Base-by-base conservation (phyloP, 495 filamentous ascomycete genomes). In the Podospora fimiseda region DNA sequence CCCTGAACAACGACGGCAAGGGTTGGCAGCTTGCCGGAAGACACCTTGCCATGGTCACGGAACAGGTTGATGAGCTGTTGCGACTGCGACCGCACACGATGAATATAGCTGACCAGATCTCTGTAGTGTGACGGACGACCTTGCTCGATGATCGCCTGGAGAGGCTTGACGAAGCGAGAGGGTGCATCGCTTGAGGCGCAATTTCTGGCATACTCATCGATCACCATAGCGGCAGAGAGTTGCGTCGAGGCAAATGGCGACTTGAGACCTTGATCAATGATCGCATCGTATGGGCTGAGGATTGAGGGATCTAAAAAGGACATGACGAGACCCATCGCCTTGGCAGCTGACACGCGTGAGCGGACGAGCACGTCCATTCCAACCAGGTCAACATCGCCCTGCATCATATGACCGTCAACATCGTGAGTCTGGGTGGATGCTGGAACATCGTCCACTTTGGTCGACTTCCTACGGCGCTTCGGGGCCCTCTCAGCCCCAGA, bases 351-450 rank as follows among this genome's bases (percentile, higher is more conserved):
- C 36, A 95, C 84, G 65, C 90, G 90, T 6, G 91, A 95, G 58
- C 91, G 81, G 50, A 96, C 78, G 60, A 98, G 80, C 3, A 83
- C 84, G 50, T 98, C 94, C 45, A 85, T 74, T 42, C 94, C 91
- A 22, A 97, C 90, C 39, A 98, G 73, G 59, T 98, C 93, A 48
- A 96, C 84, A 62, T 98, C 93, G 40, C 93, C 93, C 60, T 90
- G 87, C 70, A 98, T 89, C 89, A 98, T 96, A 61, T 94, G 90
- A 15, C 89, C 93, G 63, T 98, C 93, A 33, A 98, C 89, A 65
- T 98, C 95, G 67, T 98, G 94, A 3, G 84, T 77, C 13, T 85
- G 83, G 21, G 72, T 70, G 9, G 74, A 50, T 0, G 80, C 63
- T 21, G 80, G 70, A n/a, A 80, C 65, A 18, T 87, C 81, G 56